These are phyloP conservation scores for Vigna mungo DNA, from an alignment of 306 rosid genomes.

Conservation along the genomic window DNA sequence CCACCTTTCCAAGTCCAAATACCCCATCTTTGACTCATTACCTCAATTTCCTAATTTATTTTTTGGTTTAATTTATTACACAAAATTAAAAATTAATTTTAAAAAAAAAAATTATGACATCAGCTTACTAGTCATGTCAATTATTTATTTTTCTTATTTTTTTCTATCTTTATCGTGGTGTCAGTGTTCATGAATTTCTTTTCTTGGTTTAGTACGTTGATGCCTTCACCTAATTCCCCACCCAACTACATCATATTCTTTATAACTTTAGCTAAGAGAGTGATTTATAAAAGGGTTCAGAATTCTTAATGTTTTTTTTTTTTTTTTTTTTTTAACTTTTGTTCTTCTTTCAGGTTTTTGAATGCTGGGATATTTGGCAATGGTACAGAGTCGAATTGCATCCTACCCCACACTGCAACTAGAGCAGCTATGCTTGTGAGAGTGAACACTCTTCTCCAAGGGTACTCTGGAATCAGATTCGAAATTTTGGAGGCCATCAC, in stretches of 20 bases:
- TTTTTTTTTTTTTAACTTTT: background rate
- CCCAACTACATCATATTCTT: constrained; percentile 10
- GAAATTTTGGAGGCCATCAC: constrained; percentile 85
- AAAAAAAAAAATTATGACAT: too few species aligned
- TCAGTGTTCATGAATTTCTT: background rate
- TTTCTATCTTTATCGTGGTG: background rate
- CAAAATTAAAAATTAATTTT: background rate
- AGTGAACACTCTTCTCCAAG: constrained; percentile 92
- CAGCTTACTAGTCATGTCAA: background rate
- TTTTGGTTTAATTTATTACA: background rate
- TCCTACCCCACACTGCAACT: constrained; percentile 74
- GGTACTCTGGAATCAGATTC: constrained; percentile 90
- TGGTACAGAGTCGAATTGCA: constrained; percentile 70
- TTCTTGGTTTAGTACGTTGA: background rate
- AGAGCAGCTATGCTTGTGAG: constrained; percentile 91
- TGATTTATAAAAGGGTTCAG: background rate
- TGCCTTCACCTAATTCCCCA: background rate
- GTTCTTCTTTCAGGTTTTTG: constrained; percentile 63
- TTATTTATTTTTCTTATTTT: background rate
- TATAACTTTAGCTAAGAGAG: background rate
- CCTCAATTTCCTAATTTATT: background rate
- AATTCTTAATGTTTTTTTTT: background rate
- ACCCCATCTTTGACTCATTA: constrained; percentile 24
- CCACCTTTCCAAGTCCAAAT: constrained; percentile 11
- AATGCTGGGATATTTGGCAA: constrained; percentile 90